Conservation (phyloP, 164 flowering plant species). For the Sextonia rubra region DNA sequence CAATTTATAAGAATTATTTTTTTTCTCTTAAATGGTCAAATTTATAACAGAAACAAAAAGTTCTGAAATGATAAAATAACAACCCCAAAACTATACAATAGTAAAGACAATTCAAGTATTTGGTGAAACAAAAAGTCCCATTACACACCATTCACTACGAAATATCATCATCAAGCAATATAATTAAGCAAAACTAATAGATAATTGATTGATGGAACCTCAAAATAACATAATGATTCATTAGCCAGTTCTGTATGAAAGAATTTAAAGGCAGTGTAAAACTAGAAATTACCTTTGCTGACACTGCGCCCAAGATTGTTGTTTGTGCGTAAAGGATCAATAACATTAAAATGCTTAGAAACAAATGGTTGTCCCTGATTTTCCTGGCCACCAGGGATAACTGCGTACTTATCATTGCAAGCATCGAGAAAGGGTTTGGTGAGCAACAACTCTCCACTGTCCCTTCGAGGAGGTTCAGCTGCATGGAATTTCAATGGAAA, state of each 20-base stretch:
- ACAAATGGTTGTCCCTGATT: slow-evolving; percentile 77
- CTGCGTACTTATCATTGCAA: slow-evolving; percentile 75
- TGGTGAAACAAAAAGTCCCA: too few species aligned
- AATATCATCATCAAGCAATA: too few species aligned
- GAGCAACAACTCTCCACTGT: slow-evolving; percentile 72
- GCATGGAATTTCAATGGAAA: slow-evolving; percentile 20
- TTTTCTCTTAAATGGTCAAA: too few species aligned
- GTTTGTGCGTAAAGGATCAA: slow-evolving; percentile 90
- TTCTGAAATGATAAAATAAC: too few species aligned
- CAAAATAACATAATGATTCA: not conserved
- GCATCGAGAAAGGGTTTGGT: slow-evolving; percentile 72
- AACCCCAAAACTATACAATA: too few species aligned
- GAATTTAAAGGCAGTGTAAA: not conserved
- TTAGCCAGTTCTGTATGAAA: not conserved
- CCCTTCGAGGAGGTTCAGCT: slow-evolving; percentile 92
- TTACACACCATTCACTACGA: too few species aligned
- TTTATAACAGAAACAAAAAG: too few species aligned
- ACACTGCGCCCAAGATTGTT: slow-evolving; percentile 99
- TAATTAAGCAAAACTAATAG: too few species aligned
- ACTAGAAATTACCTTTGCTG: slow-evolving; percentile 70
- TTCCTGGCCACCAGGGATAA: slow-evolving; percentile 76
- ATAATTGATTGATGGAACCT: not conserved
- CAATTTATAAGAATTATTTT: too few species aligned
- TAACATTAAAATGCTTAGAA: slow-evolving; percentile 87
- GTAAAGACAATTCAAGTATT: too few species aligned